phyloP scores from a whole-genome alignment of 106 monocot genomes.

The Dendrobium huoshanense region DNA sequence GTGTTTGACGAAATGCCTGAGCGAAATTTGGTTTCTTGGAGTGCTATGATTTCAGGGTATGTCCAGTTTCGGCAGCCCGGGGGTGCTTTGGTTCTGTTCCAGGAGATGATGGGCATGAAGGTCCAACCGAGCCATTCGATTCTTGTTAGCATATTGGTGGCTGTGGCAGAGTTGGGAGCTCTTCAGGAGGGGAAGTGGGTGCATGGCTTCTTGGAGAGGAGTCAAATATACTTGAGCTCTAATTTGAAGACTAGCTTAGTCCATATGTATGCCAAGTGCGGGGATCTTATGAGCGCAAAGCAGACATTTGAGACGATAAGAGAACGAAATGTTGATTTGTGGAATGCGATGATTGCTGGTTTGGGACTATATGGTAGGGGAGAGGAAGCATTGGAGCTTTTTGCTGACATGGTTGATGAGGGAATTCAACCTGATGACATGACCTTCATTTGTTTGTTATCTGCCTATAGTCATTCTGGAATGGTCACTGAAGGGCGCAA shows the following conservation, averaged over 20 bases:
- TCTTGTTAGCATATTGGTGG: constrained; percentile 1
- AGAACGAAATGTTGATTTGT: constrained; percentile 20
- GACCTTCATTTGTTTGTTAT: constrained; percentile 46
- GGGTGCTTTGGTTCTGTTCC: constrained; percentile 5
- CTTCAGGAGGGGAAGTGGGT: constrained; percentile 15
- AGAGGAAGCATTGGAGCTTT: constrained; percentile 23
- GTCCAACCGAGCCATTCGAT: background rate
- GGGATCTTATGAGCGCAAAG: constrained; percentile 18
- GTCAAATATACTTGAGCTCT: constrained; percentile 18
- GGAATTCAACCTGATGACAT: constrained; percentile 25
- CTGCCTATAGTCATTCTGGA: constrained; percentile 41
- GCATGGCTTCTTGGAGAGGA: constrained; percentile 6
- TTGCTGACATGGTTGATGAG: constrained; percentile 24
- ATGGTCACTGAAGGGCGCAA: constrained; percentile 30
- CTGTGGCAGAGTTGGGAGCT: constrained; percentile 14
- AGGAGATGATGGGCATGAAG: constrained; percentile 2
- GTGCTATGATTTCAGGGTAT: constrained; percentile 15
- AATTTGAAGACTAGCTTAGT: constrained; percentile 35
- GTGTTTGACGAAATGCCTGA: constrained; percentile 20
- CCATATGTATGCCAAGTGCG: constrained; percentile 54
- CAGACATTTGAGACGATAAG: constrained; percentile 17
- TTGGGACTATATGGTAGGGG: constrained; percentile 37
- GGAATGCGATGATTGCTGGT: constrained; percentile 48
- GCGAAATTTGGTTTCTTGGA: constrained; percentile 10
- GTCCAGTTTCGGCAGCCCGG: background rate